These are phyloP conservation scores for Aspergillus fumigatiaffinis DNA, from an alignment of 2,329 filamentous ascomycete species.

Conservation along the genomic window DNA sequence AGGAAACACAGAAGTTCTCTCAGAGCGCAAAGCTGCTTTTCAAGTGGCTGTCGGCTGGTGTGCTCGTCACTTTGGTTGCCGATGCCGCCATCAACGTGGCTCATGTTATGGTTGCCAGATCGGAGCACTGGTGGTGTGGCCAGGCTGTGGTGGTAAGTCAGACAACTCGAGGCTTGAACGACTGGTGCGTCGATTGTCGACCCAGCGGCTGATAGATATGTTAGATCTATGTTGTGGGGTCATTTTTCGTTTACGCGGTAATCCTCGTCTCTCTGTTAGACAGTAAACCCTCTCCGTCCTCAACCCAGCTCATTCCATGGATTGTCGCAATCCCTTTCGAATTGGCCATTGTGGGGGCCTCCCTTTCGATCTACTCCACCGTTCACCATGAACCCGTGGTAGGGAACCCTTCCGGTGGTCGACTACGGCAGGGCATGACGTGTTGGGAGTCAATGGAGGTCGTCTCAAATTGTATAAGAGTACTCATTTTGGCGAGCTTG, in stretches of 20 bases:
- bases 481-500: conserved; percentile 62
- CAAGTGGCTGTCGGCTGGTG: conserved; percentile 66
- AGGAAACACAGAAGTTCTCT: conserved; percentile 56
- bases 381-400: conserved; percentile 61
- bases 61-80: conserved; percentile 70
- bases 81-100: conserved; percentile 70
- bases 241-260: conserved; percentile 82
- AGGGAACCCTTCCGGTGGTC: conserved; percentile 45
- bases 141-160: conserved; percentile 67
- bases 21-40: conserved; percentile 68
- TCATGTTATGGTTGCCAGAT: conserved; percentile 65
- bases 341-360: conserved; percentile 64
- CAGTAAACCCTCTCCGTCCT: conserved; percentile 72
- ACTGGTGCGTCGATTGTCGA: background rate
- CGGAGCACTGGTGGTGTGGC: conserved; percentile 76
- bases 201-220: conserved; percentile 4
- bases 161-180: background rate
- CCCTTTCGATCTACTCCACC: conserved; percentile 64
- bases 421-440: conserved; percentile 38
- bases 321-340: conserved; percentile 68
- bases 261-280: conserved; percentile 84
- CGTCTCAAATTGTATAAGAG: conserved; percentile 61
- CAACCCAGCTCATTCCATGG: conserved; percentile 80
- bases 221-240: conserved; percentile 79
- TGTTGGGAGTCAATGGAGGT: conserved; percentile 41